Evolutionary conservation across 257 asterid species (phyloP).

Genomic region (Solanum acaule): DNA sequence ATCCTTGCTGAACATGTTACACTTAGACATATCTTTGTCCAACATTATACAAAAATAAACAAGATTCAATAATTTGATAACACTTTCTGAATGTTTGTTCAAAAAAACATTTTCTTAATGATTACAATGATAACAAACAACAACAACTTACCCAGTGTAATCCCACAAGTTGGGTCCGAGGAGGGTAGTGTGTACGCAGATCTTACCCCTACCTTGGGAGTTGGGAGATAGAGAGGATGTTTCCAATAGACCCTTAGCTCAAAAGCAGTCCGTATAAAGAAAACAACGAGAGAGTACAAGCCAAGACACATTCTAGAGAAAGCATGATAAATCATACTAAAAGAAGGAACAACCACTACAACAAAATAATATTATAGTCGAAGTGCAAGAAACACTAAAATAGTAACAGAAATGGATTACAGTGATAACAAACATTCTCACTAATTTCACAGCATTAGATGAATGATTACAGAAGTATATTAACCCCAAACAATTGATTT

Average conservation of each 20-base stretch:
- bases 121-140: not conserved
- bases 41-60: not conserved
- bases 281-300: not conserved
- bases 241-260: not conserved
- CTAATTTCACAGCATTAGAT: not conserved
- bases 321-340: not conserved
- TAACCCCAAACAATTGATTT: not conserved
- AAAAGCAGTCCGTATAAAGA: not conserved
- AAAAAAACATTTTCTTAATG: not conserved
- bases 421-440: not conserved
- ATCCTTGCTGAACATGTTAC: not conserved
- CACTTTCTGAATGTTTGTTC: not conserved
- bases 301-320: not conserved
- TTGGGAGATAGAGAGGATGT: not conserved
- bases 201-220: not conserved
- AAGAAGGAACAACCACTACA: not conserved
- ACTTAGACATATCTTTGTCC: not conserved
- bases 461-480: not conserved
- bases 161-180: not conserved
- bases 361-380: not conserved
- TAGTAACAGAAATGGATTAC: not conserved
- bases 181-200: not conserved
- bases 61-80: not conserved
- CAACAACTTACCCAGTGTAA: not conserved
- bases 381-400: not conserved